Evolutionary conservation across 1,139 yeast genomes (phyloP).

Genomic region (Blastobotrys aristatus): DNA sequence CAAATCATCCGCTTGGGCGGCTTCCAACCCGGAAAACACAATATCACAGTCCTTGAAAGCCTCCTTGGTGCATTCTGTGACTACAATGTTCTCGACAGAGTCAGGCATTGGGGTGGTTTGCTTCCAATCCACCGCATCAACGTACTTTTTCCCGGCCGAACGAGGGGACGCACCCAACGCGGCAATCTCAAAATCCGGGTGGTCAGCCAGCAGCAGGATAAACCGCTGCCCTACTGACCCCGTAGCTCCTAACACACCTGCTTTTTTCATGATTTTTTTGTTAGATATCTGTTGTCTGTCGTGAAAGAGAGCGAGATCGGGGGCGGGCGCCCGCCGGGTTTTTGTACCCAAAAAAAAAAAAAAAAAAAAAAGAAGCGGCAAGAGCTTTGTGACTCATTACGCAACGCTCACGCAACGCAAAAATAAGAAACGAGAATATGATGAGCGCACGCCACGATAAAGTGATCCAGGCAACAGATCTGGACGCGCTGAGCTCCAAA

Average conservation of each 20-base stretch:
- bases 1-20: slow-evolving; percentile 89
- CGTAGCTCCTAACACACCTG: slow-evolving; percentile 94
- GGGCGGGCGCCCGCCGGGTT: too few relatives aligned
- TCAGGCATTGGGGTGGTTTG: slow-evolving; percentile 82
- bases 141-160: slow-evolving; percentile 85
- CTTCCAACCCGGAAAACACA: slow-evolving; percentile 91
- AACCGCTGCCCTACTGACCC: slow-evolving; percentile 98
- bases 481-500: slow-evolving; percentile 79
- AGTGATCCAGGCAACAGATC: slow-evolving; percentile 66
- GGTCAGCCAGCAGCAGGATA: slow-evolving; percentile 73
- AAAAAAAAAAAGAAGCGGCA: neutral
- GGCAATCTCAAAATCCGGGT: slow-evolving; percentile 82
- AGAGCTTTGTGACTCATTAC: too few relatives aligned
- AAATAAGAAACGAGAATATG: too few relatives aligned
- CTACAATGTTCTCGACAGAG: slow-evolving; percentile 54
- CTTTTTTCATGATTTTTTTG: slow-evolving; percentile 1
- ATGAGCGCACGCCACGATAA: slow-evolving; percentile 36
- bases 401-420: too few relatives aligned
- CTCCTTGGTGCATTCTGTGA: slow-evolving; percentile 71
- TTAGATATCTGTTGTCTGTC: neutral
- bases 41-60: slow-evolving; percentile 84
- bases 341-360: too few relatives aligned
- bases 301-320: neutral
- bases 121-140: slow-evolving; percentile 90
- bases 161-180: slow-evolving; percentile 91